phyloP scores from a whole-genome alignment of 768 basidiomycete species.

The Pholiota microspora region DNA sequence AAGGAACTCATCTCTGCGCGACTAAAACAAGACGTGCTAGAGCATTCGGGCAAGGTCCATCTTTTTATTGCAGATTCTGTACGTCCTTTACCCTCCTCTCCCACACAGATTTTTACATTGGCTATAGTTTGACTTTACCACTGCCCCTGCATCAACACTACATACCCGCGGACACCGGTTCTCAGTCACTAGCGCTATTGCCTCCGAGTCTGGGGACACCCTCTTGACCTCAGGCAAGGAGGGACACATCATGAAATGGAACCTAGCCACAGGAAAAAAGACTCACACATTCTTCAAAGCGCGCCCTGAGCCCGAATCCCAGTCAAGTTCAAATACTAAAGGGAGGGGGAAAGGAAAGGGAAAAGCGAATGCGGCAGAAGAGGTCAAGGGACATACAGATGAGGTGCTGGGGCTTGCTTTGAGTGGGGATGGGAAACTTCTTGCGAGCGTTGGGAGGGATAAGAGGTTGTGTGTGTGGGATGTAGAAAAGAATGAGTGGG shows the following conservation, averaged over 20 bases:
- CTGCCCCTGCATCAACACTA: conserved; percentile 46
- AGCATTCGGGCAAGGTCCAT: conserved; percentile 87
- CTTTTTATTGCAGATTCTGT: conserved; percentile 76
- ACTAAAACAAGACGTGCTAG: conserved; percentile 88
- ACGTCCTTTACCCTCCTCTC: conserved; percentile 21
- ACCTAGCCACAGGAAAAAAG: conserved; percentile 63
- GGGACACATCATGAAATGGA: conserved; percentile 86
- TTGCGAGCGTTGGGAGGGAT: conserved; percentile 89
- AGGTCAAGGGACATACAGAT: conserved; percentile 76
- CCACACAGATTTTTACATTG: background rate
- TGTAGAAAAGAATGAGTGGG: conserved; percentile 68
- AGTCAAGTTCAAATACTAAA: background rate
- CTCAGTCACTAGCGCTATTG: conserved; percentile 78
- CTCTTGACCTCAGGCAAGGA: conserved; percentile 94
- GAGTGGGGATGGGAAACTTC: conserved; percentile 79
- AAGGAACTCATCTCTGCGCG: conserved; percentile 87
- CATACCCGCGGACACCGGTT: conserved; percentile 74
- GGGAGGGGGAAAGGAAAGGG: conserved; percentile 41
- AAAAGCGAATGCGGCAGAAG: conserved; percentile 48
- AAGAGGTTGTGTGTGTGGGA: conserved; percentile 86
- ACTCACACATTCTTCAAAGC: conserved; percentile 59
- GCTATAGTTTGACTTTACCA: conserved; percentile 55
- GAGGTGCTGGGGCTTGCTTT: conserved; percentile 83
- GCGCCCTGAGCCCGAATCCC: conserved; percentile 31
- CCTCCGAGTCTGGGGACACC: conserved; percentile 66